Evolutionary conservation across 495 filamentous ascomycete genomes (phyloP).

Genomic region (Xylaria cubensis): DNA sequence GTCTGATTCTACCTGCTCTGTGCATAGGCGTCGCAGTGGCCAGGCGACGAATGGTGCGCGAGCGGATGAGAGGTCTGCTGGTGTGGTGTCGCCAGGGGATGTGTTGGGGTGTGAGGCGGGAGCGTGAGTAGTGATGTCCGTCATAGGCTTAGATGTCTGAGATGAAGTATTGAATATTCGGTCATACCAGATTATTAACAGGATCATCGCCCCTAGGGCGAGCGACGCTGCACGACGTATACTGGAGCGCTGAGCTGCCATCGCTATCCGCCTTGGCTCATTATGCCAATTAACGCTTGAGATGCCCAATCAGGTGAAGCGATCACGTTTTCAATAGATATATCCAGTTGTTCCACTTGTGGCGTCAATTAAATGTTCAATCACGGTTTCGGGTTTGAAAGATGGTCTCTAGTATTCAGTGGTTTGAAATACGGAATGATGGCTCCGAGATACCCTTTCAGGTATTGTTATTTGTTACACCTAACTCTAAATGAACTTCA

Average conservation of each 20-base stretch:
- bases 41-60: constrained; percentile 52
- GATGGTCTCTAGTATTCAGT: neutral
- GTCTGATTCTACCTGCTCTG: constrained; percentile 35
- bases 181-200: constrained; percentile 11
- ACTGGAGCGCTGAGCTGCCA: neutral
- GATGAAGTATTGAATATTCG: neutral
- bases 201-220: neutral
- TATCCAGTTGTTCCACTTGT: neutral
- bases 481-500: neutral
- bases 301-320: neutral
- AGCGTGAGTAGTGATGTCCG: neutral
- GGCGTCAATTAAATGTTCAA: neutral
- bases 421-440: constrained; percentile 8
- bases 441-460: constrained; percentile 12
- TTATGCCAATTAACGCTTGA: neutral
- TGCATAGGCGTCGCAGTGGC: constrained; percentile 54
- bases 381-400: neutral
- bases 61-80: constrained; percentile 43
- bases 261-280: neutral
- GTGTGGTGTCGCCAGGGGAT: neutral
- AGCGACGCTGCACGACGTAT: constrained; percentile 11
- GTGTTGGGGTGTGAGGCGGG: neutral
- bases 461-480: neutral
- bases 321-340: neutral
- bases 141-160: neutral